Percentiles rank a stretch among this genome's conserved stretches.
These are phyloP conservation scores for Cercospora berteroae DNA, from an alignment of 2,329 filamentous ascomycete species.

Conservation along the genomic window DNA sequence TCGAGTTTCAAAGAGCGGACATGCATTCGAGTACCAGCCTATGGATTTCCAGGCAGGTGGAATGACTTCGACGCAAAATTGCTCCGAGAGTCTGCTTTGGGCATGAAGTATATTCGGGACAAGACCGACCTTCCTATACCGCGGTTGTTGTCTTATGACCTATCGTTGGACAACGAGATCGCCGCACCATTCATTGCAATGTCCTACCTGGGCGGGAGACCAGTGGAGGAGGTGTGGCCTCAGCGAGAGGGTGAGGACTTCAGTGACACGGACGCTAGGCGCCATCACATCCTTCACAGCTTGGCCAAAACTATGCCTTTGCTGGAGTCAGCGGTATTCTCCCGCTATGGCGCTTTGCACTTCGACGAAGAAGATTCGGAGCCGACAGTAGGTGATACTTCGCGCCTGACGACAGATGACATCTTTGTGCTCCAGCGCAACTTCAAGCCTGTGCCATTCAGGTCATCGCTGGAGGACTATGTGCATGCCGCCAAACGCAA, in stretches of 20 bases:
- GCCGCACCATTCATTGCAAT: constrained; percentile 24
- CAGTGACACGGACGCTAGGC: constrained; percentile 8
- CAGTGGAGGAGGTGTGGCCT: constrained; percentile 12
- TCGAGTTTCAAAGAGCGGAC: constrained; percentile 9
- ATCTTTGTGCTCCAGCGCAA: constrained; percentile 19
- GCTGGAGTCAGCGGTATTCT: constrained; percentile 12
- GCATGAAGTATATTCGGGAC: constrained; percentile 20
- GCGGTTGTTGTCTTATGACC: constrained; percentile 17
- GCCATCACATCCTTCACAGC: constrained; percentile 20
- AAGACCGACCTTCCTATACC: constrained; percentile 21
- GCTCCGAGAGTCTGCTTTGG: constrained; percentile 21
- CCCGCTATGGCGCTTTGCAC: constrained; percentile 15
- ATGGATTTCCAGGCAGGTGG: constrained; percentile 20
- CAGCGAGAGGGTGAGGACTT: constrained; percentile 6
- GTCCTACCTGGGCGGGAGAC: constrained; percentile 17
- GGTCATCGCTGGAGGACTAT: constrained; percentile 16
- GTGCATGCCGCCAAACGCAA: constrained; percentile 14
- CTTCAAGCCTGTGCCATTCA: constrained; percentile 7
- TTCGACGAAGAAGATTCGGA: constrained; percentile 11
- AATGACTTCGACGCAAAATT: constrained; percentile 22
- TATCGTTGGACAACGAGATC: constrained; percentile 21
- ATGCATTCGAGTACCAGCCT: constrained; percentile 22
- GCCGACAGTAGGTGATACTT: constrained; percentile 12
- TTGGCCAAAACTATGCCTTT: constrained; percentile 17
- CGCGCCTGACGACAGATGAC: constrained; percentile 15